A percentile compares a stretch with the other conserved stretches of the same genome.
phyloP scores from a whole-genome alignment of 768 basidiomycete genomes.

The Postia placenta region DNA sequence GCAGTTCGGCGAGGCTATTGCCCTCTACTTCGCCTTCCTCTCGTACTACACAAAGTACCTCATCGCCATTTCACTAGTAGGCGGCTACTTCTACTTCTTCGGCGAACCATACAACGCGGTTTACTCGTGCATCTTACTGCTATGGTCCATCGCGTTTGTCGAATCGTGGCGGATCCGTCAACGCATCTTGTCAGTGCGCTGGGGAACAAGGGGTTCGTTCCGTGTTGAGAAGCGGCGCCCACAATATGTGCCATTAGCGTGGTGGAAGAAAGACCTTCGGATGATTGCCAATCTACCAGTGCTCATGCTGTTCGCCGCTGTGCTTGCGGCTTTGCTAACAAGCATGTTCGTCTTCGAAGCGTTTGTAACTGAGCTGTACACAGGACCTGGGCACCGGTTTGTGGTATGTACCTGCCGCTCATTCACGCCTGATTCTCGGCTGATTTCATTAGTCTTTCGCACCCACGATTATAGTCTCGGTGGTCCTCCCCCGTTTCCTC shows the following conservation, averaged over 20 bases:
- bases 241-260: constrained; percentile 43
- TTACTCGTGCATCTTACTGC: constrained; percentile 69
- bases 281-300: constrained; percentile 66
- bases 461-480: constrained; percentile 80
- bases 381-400: constrained; percentile 75
- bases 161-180: constrained; percentile 92
- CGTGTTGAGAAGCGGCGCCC: constrained; percentile 70
- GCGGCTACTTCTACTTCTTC: constrained; percentile 63
- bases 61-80: constrained; percentile 66
- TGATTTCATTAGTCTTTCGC: constrained; percentile 50
- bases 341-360: constrained; percentile 85
- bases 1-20: constrained; percentile 75
- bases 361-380: constrained; percentile 83
- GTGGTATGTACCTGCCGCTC: constrained; percentile 50
- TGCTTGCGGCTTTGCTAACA: constrained; percentile 68
- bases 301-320: constrained; percentile 64
- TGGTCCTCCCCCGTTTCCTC: constrained; percentile 76
- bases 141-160: constrained; percentile 84
- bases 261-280: constrained; percentile 72
- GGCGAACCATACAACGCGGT: constrained; percentile 66
- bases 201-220: constrained; percentile 74
- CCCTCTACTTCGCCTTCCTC: constrained; percentile 88
- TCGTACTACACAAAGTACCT: constrained; percentile 79
- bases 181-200: constrained; percentile 73
- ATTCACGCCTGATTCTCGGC: background rate